Base-by-base conservation (phyloP, 345 rosid species). In the Eucalyptus melliodora region DNA sequence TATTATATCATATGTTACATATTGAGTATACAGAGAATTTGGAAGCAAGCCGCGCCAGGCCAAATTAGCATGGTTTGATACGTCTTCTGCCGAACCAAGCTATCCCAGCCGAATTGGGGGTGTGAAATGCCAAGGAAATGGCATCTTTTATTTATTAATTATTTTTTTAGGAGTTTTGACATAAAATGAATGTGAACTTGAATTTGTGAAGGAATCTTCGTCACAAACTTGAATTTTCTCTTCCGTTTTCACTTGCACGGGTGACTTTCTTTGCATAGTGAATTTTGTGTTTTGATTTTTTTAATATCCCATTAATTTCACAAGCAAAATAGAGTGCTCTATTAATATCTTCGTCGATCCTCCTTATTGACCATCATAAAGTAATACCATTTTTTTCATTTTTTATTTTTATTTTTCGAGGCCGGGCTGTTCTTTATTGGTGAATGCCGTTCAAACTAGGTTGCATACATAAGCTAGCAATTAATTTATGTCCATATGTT, bases 331-430 rank as follows among this genome's bases (percentile, higher is more conserved):
- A 17, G 13, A 69, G 44, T 34, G 19, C 44, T 37, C 13, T 11
- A 16, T 67, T 9, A 69, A 34, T 69, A 69, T 31, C 42, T 69
- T 19, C 6, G 13, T 34, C 26, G 3, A 69, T 50, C 82, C 44
- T 17, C 8, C 26, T 72, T 1, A 0, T 34, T 0, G 19, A 50
- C 0, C 53, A 50, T 50, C 53, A 50, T 50, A 0, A 50, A 50
- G 53, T 50, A 50, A 50, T 50, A 50, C 19, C 3, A 2, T 1
- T 50, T 50, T 50, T 50, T 6, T 50, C 1, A 1, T 16, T 16
- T 50, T 50, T 50, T 15, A 14, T 14, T 34, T 67, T n/a, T 3
- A 5, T 69, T 34, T n/a, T 31, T 31, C 19, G 19, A 9, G 14
- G 80, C 9, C 0, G 10, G 40, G 40, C 7, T 67, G 34, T 67